phyloP scores from a whole-genome alignment of 371 early-diverging fungal genomes.

The Parasitella parasitica region DNA sequence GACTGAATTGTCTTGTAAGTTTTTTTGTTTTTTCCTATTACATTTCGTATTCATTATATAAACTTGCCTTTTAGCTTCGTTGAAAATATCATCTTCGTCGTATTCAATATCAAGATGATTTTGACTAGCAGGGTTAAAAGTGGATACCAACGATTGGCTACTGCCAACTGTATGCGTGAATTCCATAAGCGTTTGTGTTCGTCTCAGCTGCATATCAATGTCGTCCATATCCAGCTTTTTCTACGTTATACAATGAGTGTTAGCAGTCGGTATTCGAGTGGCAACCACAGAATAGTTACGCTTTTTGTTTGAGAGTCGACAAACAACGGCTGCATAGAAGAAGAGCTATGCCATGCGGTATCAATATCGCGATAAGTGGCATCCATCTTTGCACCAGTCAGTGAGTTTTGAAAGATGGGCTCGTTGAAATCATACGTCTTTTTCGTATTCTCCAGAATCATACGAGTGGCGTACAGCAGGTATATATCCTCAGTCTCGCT shows the following conservation, averaged over 20 bases:
- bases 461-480: constrained; percentile 57
- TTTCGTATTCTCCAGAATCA: constrained; percentile 62
- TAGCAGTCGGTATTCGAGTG: too few relatives aligned
- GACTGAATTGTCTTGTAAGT: neutral
- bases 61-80: neutral
- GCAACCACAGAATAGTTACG: neutral
- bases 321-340: constrained; percentile 73
- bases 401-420: constrained; percentile 58
- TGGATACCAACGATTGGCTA: constrained; percentile 13
- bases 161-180: constrained; percentile 48
- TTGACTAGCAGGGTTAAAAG: constrained; percentile 13
- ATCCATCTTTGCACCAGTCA: constrained; percentile 65
- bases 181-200: constrained; percentile 56
- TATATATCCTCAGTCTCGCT: constrained; percentile 66
- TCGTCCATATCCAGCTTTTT: constrained; percentile 21
- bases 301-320: constrained; percentile 48
- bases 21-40: neutral
- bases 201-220: constrained; percentile 38
- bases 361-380: constrained; percentile 52
- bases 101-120: too few relatives aligned
- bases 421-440: constrained; percentile 58
- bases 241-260: neutral
- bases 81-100: neutral
- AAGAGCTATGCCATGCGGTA: constrained; percentile 58
- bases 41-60: neutral